phyloP scores from a whole-genome alignment of 257 asterid genomes.

The Cinchona pubescens region DNA sequence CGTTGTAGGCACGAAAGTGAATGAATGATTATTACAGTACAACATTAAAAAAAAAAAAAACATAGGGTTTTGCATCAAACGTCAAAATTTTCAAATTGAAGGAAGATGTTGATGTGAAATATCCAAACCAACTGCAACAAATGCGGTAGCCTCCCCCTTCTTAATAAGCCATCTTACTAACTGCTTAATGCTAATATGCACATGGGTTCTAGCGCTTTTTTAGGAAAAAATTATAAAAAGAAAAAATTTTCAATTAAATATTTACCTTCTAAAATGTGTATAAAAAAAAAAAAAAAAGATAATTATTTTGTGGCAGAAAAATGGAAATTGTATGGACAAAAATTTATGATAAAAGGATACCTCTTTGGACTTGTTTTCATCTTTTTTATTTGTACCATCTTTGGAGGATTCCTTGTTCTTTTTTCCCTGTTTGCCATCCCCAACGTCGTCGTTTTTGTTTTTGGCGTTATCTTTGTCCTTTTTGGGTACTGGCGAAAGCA shows the following conservation, averaged over 20 bases:
- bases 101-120: conserved; percentile 26
- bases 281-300: too few species aligned
- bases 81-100: neutral
- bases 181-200: too few species aligned
- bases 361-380: conserved; percentile 45
- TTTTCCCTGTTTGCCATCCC: conserved; percentile 10
- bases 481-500: conserved; percentile 55
- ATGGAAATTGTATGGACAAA: too few species aligned
- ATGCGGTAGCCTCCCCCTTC: conserved; percentile 2
- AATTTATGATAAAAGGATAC: conserved; percentile 42
- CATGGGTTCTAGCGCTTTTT: too few species aligned
- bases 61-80: neutral
- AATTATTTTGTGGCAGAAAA: too few species aligned
- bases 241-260: too few species aligned
- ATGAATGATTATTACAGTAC: neutral
- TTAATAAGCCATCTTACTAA: too few species aligned
- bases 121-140: conserved; percentile 23
- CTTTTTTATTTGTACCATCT: conserved; percentile 40
- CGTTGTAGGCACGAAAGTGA: conserved; percentile 9
- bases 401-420: too few species aligned
- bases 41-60: neutral
- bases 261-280: too few species aligned
- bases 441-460: conserved; percentile 29
- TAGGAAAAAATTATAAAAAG: too few species aligned
- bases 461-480: conserved; percentile 34